Evolutionary conservation across 805 yeast genomes (phyloP).

Genomic region (Candida gorgasii): DNA sequence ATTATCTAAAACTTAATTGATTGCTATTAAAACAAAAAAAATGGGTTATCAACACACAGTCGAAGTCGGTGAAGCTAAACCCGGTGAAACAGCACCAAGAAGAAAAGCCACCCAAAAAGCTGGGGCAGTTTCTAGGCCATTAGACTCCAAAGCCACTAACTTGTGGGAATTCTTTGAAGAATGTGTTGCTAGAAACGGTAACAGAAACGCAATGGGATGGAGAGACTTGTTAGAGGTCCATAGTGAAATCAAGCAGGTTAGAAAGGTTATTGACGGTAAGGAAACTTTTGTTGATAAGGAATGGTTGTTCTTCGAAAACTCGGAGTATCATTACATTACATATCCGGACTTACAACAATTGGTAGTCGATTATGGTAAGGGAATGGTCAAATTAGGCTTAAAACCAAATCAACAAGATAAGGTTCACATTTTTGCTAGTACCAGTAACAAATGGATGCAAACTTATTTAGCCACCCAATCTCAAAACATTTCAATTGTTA

Average conservation of each 20-base stretch:
- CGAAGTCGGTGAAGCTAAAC: conserved; percentile 68
- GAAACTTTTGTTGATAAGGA: conserved; percentile 71
- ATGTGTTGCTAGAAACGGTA: conserved; percentile 57
- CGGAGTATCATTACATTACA: conserved; percentile 67
- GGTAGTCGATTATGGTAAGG: conserved; percentile 64
- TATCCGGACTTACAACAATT: conserved; percentile 55
- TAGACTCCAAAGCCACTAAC: conserved; percentile 61
- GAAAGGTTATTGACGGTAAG: conserved; percentile 77
- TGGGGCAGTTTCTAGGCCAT: conserved; percentile 59
- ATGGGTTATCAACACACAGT: conserved; percentile 36
- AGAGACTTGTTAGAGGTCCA: conserved; percentile 76
- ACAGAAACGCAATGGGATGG: conserved; percentile 66
- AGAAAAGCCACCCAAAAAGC: conserved; percentile 56
- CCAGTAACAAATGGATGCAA: conserved; percentile 91
- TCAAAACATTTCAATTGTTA: conserved; percentile 83
- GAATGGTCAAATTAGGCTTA: conserved; percentile 73
- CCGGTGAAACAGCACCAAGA: conserved; percentile 83
- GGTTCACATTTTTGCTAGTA: conserved; percentile 83
- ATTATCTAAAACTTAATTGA: not conserved
- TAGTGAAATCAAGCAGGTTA: conserved; percentile 70
- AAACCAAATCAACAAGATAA: conserved; percentile 58
- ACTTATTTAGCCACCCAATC: conserved; percentile 75
- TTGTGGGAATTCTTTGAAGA: conserved; percentile 69
- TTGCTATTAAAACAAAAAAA: not conserved
- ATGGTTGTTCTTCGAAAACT: conserved; percentile 83